Base-by-base conservation (phyloP, 73 alveolate genomes). In the Paramecium sonneborni region DNA sequence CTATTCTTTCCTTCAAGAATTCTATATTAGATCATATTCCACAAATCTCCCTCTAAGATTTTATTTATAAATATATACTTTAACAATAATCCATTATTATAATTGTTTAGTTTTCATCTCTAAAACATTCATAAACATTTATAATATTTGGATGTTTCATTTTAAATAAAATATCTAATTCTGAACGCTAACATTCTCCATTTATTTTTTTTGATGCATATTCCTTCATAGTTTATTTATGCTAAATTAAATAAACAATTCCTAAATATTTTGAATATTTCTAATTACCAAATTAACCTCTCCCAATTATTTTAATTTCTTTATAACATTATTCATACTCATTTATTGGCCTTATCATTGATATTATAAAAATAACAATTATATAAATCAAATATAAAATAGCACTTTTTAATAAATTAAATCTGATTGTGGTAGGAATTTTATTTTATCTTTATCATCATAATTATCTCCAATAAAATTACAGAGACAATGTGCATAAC, bases 401-500 rank as follows among this genome's bases (percentile, higher is more conserved):
- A 70, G 86, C 86, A 32, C 44, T 26, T 70, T 70, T 38, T 70
- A 15, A 18, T 34, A n/a, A 10, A 70, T 38, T 70, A 70, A 30
- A 10, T 70, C 86, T 26, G 32, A 30, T 24, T 30, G 46, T 28
- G 86, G 86, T 2, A 70, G 32, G 12, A 70, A 70, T 34, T 30
- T 70, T 1, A 30, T 21, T 32, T 34, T 30, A 23, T 70, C 86
- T 26, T 28, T 30, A 23, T 34, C 56, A 57, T 86, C 70, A 32
- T 91, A 91, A 68, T 96, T 93, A 72, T 95, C 98, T 62, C 98
- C 97, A 46, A 96, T 88, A 86, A 96, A 96, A 52, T 96, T 92
- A 44, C 98, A 97, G 21, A 97, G 95, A 46, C 95, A 94, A 91
- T 96, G 98, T 28, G 99, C 99, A 97, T 95, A 96, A 88, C 97